Evolutionary conservation across 371 early-diverging fungal species (phyloP).

Genomic region (Mucor piriformis): DNA sequence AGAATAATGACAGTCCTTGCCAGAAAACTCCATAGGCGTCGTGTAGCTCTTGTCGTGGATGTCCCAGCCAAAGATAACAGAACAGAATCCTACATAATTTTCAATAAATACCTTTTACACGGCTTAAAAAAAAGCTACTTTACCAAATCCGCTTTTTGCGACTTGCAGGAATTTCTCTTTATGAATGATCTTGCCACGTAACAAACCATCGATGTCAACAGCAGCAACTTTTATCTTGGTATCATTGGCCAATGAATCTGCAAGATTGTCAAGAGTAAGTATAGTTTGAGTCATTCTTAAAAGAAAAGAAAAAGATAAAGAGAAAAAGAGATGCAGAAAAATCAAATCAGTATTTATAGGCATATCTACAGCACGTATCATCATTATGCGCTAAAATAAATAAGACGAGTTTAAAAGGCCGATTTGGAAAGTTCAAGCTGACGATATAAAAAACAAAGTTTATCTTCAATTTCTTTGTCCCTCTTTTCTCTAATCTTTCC

Average conservation of each 20-base stretch:
- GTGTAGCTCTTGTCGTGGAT: slow-evolving; percentile 62
- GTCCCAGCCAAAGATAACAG: slow-evolving; percentile 89
- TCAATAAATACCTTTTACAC: not conserved
- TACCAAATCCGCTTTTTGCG: slow-evolving; percentile 76
- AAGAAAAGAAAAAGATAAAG: slow-evolving; percentile 1
- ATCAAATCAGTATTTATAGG: not conserved
- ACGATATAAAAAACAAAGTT: too few species aligned
- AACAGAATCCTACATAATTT: slow-evolving; percentile 70
- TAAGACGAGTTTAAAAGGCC: not conserved
- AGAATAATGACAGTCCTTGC: slow-evolving; percentile 50
- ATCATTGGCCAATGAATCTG: slow-evolving; percentile 45
- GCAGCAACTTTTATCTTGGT: slow-evolving; percentile 61
- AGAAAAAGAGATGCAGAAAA: slow-evolving; percentile 6
- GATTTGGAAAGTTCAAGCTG: not conserved
- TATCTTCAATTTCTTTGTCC: not conserved
- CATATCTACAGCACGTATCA: not conserved
- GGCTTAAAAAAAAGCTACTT: not conserved
- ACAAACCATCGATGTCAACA: slow-evolving; percentile 79
- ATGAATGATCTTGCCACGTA: slow-evolving; percentile 76
- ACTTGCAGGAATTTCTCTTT: slow-evolving; percentile 69
- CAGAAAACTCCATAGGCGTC: slow-evolving; percentile 28
- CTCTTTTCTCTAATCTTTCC: not conserved
- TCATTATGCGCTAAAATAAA: not conserved
- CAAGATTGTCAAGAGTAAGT: slow-evolving; percentile 35
- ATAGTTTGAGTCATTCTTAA: slow-evolving; percentile 4